Base-by-base conservation (phyloP, 352 stramenopile species). In the Thalassiosira sp. region DNA sequence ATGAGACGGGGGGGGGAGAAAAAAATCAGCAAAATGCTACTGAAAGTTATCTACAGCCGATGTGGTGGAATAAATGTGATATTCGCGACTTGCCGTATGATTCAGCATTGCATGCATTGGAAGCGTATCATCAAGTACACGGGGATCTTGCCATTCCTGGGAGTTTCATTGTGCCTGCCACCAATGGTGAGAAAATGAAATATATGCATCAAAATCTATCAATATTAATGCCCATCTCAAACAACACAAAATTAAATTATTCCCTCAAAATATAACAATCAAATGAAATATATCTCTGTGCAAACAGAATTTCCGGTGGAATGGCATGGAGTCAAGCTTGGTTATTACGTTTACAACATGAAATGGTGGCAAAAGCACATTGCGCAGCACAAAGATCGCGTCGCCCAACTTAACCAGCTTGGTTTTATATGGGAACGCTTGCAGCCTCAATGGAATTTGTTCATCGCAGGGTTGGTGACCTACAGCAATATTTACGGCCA, bases 281-380 rank as follows among this genome's bases (percentile, higher is more conserved):
- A n/a, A 24, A 46, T 45, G 1, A 24, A 25, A 48, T 62, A 35
- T 18, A 28, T 56, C 18, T 11, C 40, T 42, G n/a, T 57, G 33
- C 16, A 28, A 53, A n/a, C 46, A 65, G 59, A 67, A 0, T 91
- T 81, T 76, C 82, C 85, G 10, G 37, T 6, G 6, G 76, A 85
- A 76, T 89, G 79, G 80, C 80, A 89, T 51, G 79, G 82, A 24
- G 35, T 81, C 1, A 77, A 86, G 71, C 53, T 91, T 35, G 52
- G 76, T 10, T 28, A 28, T 16, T 81, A 75, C 18, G 75, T 91
- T 15, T 92, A 92, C 70, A 80, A 86, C 46, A 89, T 89, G 76
- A 84, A 81, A 75, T 92, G 86, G 86, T 92, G 86, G 86, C 73
- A 87, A 52, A 16, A 59, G 10, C 73, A 90, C 53, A 74, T 92